Base-by-base conservation (phyloP, 192 early-diverging fungal species). In the Coemansia sp. region DNA sequence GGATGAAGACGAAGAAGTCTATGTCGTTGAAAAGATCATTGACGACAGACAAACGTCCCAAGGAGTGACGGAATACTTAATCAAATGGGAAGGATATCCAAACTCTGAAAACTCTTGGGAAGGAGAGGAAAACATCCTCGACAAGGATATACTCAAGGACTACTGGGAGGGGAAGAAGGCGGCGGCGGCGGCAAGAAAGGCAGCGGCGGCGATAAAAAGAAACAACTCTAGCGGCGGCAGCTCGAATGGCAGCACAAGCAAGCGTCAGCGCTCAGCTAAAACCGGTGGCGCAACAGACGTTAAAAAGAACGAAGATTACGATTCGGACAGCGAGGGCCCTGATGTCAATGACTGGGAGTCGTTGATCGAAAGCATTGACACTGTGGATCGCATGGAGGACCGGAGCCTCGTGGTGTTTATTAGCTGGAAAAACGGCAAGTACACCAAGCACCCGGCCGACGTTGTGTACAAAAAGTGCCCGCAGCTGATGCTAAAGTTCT, bases 71-170 rank as follows among this genome's bases (percentile, higher is more conserved):
- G 2, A 68, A 26, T 88, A 77, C 52, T 62, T 64, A 51, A 79
- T 88, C 33, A 86, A 86, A 49, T 88, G 87, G 87, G 61, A 75
- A n/a, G 82, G 77, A 0, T 88, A 81, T 20, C 58, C 63, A 2
- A 64, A 73, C 25, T 66, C 63, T 1, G 72, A 82, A 15, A 84
- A 85, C 72, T 86, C 87, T 0, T 88, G 87, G 87, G 87, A 88
- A 39, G 64, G 56, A 6, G 77, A 86, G 43, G 79, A 84, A 13
- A 84, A 88, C 61, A 65, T 88, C 20, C 28, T 73, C 18, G 77
- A 79, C 58, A 63, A 67, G 48, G 55, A 62, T 4, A 69, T 79
- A 15, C 53, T 79, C 39, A 64, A 66, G 35, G 62, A 64, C 31
- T 79, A 74, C 68, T 79, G 77, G 77, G 63, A 61, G 3, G 29